phyloP scores from a whole-genome alignment of 129 eudicot genomes.

The Chrysanthemum seticuspe region DNA sequence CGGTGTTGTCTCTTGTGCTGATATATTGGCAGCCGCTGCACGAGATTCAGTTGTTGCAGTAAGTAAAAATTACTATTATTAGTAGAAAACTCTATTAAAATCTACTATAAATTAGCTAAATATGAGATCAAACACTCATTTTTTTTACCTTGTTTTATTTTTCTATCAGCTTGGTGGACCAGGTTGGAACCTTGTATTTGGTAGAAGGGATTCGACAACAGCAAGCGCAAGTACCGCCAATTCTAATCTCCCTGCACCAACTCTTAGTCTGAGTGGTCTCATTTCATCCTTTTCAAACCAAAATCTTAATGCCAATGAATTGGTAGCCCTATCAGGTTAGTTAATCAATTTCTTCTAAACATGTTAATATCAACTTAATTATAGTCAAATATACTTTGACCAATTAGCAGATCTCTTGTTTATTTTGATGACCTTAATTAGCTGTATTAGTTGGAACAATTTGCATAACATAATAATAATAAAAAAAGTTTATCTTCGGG shows the following conservation, averaged over 20 bases:
- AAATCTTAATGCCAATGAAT: constrained; percentile 49
- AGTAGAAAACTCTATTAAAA: too few relatives aligned
- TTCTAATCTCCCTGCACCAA: constrained; percentile 37
- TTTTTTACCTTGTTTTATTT: background rate
- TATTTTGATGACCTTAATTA: too few relatives aligned
- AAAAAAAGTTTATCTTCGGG: too few relatives aligned
- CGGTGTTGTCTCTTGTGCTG: constrained; percentile 57
- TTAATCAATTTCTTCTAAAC: background rate
- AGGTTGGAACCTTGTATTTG: constrained; percentile 40
- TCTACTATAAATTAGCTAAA: too few relatives aligned
- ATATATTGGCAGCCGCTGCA: constrained; percentile 45
- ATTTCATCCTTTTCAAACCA: constrained; percentile 41
- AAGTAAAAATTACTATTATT: background rate
- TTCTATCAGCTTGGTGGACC: constrained; percentile 54
- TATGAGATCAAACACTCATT: too few relatives aligned
- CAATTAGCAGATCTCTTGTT: too few relatives aligned
- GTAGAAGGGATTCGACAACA: constrained; percentile 61
- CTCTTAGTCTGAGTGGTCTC: constrained; percentile 37
- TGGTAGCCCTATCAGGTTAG: constrained; percentile 62
- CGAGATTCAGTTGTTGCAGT: constrained; percentile 50
- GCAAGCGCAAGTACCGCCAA: constrained; percentile 45
- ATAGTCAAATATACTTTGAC: too few relatives aligned
- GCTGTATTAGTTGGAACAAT: too few relatives aligned
- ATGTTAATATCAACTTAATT: too few relatives aligned
- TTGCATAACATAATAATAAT: too few relatives aligned